Percentiles rank a stretch among this genome's conserved stretches.
phyloP scores from a whole-genome alignment of 2,329 filamentous ascomycete genomes.

The Microsporum canis region DNA sequence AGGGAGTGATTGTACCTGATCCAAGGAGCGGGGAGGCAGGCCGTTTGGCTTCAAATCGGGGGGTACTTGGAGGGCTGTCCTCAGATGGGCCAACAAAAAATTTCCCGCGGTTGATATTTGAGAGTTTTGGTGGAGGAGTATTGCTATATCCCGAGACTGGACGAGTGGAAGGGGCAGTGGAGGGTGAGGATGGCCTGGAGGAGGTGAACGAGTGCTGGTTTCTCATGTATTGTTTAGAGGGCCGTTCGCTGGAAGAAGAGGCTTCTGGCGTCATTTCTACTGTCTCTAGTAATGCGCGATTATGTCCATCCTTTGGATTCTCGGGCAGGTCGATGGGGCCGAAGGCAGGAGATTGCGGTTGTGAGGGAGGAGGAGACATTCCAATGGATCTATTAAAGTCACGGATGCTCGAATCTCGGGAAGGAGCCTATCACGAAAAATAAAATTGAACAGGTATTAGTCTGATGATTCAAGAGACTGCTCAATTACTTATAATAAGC shows the following conservation, averaged over 20 bases:
- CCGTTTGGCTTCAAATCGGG: constrained; percentile 36
- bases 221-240: not conserved
- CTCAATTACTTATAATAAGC: not conserved
- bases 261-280: constrained; percentile 43
- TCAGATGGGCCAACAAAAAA: constrained; percentile 49
- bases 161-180: constrained; percentile 29
- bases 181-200: constrained; percentile 31
- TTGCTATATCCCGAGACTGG: constrained; percentile 36
- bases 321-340: constrained; percentile 69
- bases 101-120: constrained; percentile 38
- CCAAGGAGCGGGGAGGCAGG: constrained; percentile 48
- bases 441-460: constrained; percentile 2
- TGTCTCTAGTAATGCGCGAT: constrained; percentile 18
- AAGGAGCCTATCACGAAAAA: constrained; percentile 26
- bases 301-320: constrained; percentile 37
- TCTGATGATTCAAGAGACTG: not conserved
- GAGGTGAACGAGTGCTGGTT: constrained; percentile 7
- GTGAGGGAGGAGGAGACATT: constrained; percentile 54
- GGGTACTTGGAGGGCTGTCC: constrained; percentile 51
- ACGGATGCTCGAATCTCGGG: constrained; percentile 47
- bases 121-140: constrained; percentile 22
- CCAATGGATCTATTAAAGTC: constrained; percentile 50
- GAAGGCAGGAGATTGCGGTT: constrained; percentile 76
- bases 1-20: constrained; percentile 64
- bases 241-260: constrained; percentile 39